Conservation (phyloP, 1,284 basidiomycete species). For the Mycena sp. region DNA sequence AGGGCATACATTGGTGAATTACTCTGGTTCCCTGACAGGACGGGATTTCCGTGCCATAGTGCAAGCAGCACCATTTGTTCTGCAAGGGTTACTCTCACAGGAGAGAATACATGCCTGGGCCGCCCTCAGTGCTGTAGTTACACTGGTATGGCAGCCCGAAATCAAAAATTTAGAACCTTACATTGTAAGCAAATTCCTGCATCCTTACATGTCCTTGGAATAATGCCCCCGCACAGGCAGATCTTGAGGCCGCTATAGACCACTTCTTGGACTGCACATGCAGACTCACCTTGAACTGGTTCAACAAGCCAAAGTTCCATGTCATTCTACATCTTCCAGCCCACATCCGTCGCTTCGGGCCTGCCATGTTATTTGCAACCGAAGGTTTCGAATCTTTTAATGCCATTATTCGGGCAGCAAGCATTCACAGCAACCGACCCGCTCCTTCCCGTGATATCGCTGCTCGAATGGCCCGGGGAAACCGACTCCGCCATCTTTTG, state of each 20-base stretch:
- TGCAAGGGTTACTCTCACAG: conserved; percentile 40
- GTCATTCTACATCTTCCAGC: conserved; percentile 33
- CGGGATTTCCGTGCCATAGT: conserved; percentile 46
- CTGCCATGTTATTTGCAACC: conserved; percentile 29
- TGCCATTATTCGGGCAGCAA: conserved; percentile 20
- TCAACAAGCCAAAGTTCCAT: conserved; percentile 38
- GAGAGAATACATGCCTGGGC: conserved; percentile 39
- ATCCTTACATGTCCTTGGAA: too few relatives aligned
- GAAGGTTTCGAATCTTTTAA: conserved; percentile 32
- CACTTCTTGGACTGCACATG: conserved; percentile 24
- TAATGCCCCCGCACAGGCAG: too few relatives aligned
- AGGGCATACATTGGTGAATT: conserved; percentile 44
- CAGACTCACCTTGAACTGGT: conserved; percentile 1
- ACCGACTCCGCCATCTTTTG: conserved; percentile 7
- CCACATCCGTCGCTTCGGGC: conserved; percentile 33
- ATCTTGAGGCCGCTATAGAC: conserved; percentile 18
- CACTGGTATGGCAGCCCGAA: conserved; percentile 45
- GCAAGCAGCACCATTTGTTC: conserved; percentile 48
- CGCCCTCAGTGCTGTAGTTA: conserved; percentile 39
- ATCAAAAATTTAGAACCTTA: too few relatives aligned
- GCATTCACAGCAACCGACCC: conserved; percentile 23
- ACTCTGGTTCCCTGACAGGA: conserved; percentile 46
- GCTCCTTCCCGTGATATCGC: conserved; percentile 20
- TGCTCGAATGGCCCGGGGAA: conserved; percentile 2
- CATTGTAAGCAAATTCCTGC: too few relatives aligned